phyloP scores from a whole-genome alignment of 176 grass and related monocot species.

The Avena eriantha region DNA sequence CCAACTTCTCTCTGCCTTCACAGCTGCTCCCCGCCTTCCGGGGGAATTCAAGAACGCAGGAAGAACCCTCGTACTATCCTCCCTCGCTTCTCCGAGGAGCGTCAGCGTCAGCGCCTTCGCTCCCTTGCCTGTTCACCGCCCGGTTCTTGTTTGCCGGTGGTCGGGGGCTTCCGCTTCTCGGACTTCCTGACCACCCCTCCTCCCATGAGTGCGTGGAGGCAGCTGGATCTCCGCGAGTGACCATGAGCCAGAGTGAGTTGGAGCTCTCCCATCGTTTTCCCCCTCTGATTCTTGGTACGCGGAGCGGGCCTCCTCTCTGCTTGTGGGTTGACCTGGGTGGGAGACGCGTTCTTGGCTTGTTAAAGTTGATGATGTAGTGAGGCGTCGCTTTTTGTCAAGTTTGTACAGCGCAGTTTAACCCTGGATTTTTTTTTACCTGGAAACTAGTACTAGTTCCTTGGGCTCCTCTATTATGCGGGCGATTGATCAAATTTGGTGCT shows the following conservation, averaged over 20 bases:
- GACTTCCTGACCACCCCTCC: background rate
- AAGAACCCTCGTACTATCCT: background rate
- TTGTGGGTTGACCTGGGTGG: slow-evolving; percentile 44
- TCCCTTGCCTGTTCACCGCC: background rate
- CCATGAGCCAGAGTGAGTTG: slow-evolving; percentile 59
- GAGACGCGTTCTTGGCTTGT: slow-evolving; percentile 30
- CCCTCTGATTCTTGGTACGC: slow-evolving; percentile 32
- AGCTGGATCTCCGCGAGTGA: slow-evolving; percentile 60
- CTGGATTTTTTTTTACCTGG: background rate
- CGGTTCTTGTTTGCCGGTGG: background rate
- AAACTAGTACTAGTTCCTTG: background rate
- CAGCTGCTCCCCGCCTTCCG: background rate
- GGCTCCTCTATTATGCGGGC: background rate
- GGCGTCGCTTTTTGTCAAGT: background rate
- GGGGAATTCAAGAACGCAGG: background rate
- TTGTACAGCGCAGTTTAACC: background rate
- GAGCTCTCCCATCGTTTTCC: background rate
- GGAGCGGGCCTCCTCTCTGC: background rate
- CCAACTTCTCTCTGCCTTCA: background rate
- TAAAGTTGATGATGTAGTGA: background rate
- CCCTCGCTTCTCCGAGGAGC: background rate
- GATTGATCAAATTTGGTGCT: slow-evolving; percentile 23
- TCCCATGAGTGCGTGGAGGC: slow-evolving; percentile 47
- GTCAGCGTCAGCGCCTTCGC: background rate
- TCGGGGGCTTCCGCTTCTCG: slow-evolving; percentile 26